Conservation (phyloP, 257 asterid genomes). For the Nyctanthes arbortristis region DNA sequence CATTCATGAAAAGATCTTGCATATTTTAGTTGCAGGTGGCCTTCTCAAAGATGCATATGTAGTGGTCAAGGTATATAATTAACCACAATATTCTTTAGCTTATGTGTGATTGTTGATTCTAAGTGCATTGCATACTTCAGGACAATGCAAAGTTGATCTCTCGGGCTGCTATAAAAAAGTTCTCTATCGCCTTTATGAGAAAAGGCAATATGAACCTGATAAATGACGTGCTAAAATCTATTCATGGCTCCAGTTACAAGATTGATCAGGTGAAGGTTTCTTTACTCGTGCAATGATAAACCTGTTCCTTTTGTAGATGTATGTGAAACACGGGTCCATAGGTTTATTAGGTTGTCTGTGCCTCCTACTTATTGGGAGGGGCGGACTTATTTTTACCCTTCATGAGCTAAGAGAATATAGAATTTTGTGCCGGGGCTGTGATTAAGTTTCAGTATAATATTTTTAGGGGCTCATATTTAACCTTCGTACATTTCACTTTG, state of each 20-base stretch:
- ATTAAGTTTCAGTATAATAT: neutral
- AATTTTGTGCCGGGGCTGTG: neutral
- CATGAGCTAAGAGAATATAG: slow-evolving; percentile 7
- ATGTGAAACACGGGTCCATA: slow-evolving; percentile 13
- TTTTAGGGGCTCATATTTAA: neutral
- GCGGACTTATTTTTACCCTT: slow-evolving; percentile 1
- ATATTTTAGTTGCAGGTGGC: slow-evolving; percentile 70
- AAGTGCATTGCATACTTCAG: slow-evolving; percentile 44
- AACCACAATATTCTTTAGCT: slow-evolving; percentile 17
- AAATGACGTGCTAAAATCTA: slow-evolving; percentile 82
- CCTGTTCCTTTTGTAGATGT: slow-evolving; percentile 11
- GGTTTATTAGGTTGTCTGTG: slow-evolving; percentile 6
- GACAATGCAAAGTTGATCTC: slow-evolving; percentile 68
- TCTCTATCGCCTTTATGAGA: slow-evolving; percentile 66
- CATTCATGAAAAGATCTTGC: slow-evolving; percentile 76
- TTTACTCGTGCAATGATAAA: neutral
- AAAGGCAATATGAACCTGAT: slow-evolving; percentile 83
- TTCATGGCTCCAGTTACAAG: slow-evolving; percentile 67
- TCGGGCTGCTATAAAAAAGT: slow-evolving; percentile 60
- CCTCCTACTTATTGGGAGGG: neutral
- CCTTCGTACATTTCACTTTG: neutral
- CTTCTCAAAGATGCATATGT: slow-evolving; percentile 94
- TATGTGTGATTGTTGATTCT: slow-evolving; percentile 20
- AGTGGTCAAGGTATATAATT: slow-evolving; percentile 67
- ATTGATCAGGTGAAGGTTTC: slow-evolving; percentile 74